phyloP scores from a whole-genome alignment of 2,329 filamentous ascomycete species.

The Endocalyx cinctus region DNA sequence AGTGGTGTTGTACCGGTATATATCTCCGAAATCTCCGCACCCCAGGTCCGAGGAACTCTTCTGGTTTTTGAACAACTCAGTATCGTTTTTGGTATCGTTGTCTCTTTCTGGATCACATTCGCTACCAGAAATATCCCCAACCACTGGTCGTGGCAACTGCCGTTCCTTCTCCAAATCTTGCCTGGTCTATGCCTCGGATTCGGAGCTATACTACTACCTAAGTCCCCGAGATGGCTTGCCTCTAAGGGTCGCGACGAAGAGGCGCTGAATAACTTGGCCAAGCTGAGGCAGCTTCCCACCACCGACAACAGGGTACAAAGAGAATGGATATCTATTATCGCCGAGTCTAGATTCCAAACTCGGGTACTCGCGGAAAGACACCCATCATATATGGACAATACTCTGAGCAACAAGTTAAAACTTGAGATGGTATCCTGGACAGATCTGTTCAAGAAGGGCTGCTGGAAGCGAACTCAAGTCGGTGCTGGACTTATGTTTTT shows the following conservation, averaged over 20 bases:
- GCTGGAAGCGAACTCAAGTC: slow-evolving; percentile 40
- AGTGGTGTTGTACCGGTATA: slow-evolving; percentile 12
- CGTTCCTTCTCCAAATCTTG: slow-evolving; percentile 22
- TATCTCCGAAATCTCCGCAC: slow-evolving; percentile 22
- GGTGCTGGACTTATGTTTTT: slow-evolving; percentile 53
- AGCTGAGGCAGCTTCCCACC: slow-evolving; percentile 42
- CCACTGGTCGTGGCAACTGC: slow-evolving; percentile 28
- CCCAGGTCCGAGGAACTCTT: slow-evolving; percentile 13
- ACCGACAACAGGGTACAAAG: slow-evolving; percentile 45
- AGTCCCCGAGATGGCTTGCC: slow-evolving; percentile 50
- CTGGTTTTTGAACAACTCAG: slow-evolving; percentile 18
- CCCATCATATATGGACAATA: slow-evolving; percentile 25
- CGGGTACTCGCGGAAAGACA: slow-evolving; percentile 33
- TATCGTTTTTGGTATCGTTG: slow-evolving; percentile 24
- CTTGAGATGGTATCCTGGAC: slow-evolving; percentile 44
- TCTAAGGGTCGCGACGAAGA: slow-evolving; percentile 43
- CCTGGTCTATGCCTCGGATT: slow-evolving; percentile 23
- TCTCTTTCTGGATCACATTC: slow-evolving; percentile 22
- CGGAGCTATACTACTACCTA: slow-evolving; percentile 40
- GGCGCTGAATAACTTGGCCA: slow-evolving; percentile 40
- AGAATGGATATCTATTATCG: slow-evolving; percentile 45
- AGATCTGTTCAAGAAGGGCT: slow-evolving; percentile 46
- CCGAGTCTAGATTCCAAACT: slow-evolving; percentile 49
- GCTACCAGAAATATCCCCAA: slow-evolving; percentile 30
- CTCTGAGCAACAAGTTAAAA: slow-evolving; percentile 30